A percentile compares a stretch with the other conserved stretches of the same genome.
Evolutionary conservation across 2,329 filamentous ascomycete genomes (phyloP).

Genomic region (Zymoseptoria tritici): DNA sequence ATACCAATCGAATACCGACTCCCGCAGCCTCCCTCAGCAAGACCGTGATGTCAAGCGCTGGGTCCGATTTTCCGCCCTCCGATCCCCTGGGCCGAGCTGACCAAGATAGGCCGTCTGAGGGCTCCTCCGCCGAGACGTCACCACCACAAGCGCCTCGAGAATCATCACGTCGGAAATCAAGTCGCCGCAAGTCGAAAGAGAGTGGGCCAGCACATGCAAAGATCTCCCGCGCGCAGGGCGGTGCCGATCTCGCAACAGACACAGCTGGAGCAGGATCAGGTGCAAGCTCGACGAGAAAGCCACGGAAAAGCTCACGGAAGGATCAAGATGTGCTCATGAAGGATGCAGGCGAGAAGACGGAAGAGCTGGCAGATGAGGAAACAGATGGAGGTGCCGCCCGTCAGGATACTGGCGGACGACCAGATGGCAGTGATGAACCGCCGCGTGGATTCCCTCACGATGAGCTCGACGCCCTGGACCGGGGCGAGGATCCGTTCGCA

Average conservation of each 20-base stretch:
- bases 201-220: slow-evolving; percentile 31
- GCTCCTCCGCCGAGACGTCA: slow-evolving; percentile 56
- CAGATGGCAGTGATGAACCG: slow-evolving; percentile 50
- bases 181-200: slow-evolving; percentile 59
- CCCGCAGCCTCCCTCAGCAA: slow-evolving; percentile 36
- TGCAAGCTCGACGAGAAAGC: slow-evolving; percentile 24
- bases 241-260: slow-evolving; percentile 1
- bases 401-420: slow-evolving; percentile 33
- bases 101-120: slow-evolving; percentile 51
- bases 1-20: slow-evolving; percentile 32
- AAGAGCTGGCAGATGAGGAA: slow-evolving; percentile 29
- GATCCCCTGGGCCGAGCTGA: slow-evolving; percentile 14
- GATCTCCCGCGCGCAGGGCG: background rate
- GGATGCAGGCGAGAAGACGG: slow-evolving; percentile 25
- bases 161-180: slow-evolving; percentile 64
- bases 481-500: slow-evolving; percentile 53
- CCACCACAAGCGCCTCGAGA: slow-evolving; percentile 49
- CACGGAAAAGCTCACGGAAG: slow-evolving; percentile 27
- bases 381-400: slow-evolving; percentile 28
- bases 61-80: slow-evolving; percentile 43
- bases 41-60: slow-evolving; percentile 64
- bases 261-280: slow-evolving; percentile 9
- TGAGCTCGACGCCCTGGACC: slow-evolving; percentile 43
- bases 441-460: slow-evolving; percentile 53
- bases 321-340: slow-evolving; percentile 30